Conservation (phyloP, 345 rosid genomes). For the Angophora floribunda region DNA sequence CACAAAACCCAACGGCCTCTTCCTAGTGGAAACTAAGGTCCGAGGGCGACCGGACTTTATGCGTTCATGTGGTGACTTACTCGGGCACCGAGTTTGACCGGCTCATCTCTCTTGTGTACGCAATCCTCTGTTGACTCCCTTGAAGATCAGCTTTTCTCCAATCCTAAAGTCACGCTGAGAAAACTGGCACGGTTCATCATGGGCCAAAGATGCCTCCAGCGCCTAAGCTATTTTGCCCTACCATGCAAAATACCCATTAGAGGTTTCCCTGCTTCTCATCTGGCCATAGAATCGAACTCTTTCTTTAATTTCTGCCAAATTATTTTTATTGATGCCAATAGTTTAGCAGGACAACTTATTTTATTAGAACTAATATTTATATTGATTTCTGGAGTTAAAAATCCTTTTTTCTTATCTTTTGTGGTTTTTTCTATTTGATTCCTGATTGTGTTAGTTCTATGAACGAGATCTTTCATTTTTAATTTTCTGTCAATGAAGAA, state of each 20-base stretch:
- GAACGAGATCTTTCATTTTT: no score
- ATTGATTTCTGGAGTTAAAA: no score
- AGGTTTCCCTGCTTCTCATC: background rate
- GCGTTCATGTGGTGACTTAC: background rate
- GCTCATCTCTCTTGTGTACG: background rate
- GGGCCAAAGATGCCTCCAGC: background rate
- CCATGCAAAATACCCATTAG: background rate
- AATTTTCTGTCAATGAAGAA: no score
- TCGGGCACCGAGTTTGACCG: background rate
- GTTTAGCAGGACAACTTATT: no score
- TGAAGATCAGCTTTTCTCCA: background rate
- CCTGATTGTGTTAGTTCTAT: no score
- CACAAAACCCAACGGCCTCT: background rate
- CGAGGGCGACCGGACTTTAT: background rate
- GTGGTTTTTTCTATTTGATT: no score
- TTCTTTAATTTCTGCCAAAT: no score
- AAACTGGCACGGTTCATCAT: background rate
- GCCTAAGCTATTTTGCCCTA: background rate
- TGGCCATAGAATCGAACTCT: background rate
- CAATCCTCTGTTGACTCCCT: background rate
- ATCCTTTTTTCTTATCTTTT: no score
- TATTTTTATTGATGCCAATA: no score
- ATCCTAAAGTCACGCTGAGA: background rate
- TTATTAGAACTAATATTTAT: no score
- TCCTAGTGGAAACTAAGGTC: background rate